Percentiles rank a stretch among this genome's conserved stretches.
Evolutionary conservation across 108 stramenopile genomes (phyloP).

Genomic region (Skeletonema potamos): DNA sequence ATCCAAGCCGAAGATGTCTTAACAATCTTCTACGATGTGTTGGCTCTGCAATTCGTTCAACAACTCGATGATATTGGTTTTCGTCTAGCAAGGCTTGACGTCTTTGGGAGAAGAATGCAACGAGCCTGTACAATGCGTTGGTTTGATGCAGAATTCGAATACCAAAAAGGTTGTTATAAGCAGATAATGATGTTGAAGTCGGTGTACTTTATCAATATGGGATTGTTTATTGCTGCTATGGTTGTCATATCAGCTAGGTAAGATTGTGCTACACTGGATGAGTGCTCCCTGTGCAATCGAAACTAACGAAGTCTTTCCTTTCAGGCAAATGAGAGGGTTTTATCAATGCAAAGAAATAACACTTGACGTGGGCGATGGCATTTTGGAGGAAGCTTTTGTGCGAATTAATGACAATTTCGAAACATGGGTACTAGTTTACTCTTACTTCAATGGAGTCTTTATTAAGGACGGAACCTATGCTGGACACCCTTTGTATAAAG

Average conservation of each 20-base stretch:
- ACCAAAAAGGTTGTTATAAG: background rate
- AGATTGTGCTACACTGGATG: background rate
- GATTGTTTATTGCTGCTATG: background rate
- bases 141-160: background rate
- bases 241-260: background rate
- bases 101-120: background rate
- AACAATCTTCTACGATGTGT: conserved; percentile 1
- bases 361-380: background rate
- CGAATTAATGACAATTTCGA: background rate
- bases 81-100: background rate
- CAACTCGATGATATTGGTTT: conserved; percentile 9
- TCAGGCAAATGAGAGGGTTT: conserved; percentile 1
- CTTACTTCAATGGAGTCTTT: conserved; percentile 4
- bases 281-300: background rate
- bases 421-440: background rate
- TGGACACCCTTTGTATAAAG: background rate
- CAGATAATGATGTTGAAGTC: background rate
- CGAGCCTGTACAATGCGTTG: background rate
- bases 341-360: background rate
- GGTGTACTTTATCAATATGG: background rate
- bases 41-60: conserved; percentile 7
- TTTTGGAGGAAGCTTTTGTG: background rate
- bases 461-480: background rate
- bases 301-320: background rate
- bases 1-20: conserved; percentile 1